phyloP scores from a whole-genome alignment of 2,329 filamentous ascomycete genomes.

The Clonostachys chloroleuca region DNA sequence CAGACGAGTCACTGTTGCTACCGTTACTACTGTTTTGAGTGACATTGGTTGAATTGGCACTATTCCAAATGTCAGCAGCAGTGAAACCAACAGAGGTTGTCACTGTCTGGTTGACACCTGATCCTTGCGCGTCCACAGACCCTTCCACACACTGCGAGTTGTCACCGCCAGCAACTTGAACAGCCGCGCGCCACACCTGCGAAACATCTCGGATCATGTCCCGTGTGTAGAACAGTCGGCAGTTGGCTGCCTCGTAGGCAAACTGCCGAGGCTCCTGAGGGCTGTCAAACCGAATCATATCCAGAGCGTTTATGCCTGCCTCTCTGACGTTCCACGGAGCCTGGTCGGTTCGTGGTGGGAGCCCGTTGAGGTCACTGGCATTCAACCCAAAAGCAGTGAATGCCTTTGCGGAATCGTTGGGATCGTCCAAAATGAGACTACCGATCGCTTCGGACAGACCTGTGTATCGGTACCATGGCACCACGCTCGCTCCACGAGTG shows the following conservation, averaged over 20 bases:
- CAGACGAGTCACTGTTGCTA: too few species aligned
- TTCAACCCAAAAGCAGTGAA: not conserved
- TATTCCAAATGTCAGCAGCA: not conserved
- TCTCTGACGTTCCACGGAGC: not conserved
- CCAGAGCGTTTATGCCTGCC: not conserved
- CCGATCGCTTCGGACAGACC: too few species aligned
- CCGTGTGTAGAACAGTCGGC: conserved; percentile 1
- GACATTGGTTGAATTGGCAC: not conserved
- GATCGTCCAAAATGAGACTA: too few species aligned
- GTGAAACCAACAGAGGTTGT: not conserved
- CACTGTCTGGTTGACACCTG: not conserved
- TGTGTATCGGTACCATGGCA: too few species aligned
- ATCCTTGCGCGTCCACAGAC: not conserved
- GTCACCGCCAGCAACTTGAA: not conserved
- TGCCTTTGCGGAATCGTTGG: not conserved
- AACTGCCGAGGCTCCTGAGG: not conserved
- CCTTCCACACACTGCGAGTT: not conserved
- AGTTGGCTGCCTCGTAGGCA: conserved; percentile 1
- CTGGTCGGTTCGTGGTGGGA: not conserved
- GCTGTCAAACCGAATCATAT: not conserved
- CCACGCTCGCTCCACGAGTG: not conserved
- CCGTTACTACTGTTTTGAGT: not conserved
- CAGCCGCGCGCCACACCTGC: not conserved
- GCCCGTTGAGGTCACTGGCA: not conserved
- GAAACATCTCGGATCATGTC: not conserved